A percentile compares a stretch with the other conserved stretches of the same genome.
phyloP scores from a whole-genome alignment of 306 rosid species.

The Corylus avellana region DNA sequence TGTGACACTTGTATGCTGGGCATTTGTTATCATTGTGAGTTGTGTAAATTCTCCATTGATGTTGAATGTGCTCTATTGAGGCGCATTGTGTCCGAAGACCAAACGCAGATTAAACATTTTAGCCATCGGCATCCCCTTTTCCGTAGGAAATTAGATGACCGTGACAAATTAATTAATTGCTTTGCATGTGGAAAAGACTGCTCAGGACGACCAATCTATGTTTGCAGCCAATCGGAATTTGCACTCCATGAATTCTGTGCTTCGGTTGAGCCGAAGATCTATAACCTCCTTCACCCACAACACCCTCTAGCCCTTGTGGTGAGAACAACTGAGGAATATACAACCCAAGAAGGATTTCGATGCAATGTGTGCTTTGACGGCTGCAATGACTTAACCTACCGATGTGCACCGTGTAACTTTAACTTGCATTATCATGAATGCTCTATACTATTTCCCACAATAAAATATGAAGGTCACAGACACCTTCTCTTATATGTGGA shows the following conservation, averaged over 20 bases:
- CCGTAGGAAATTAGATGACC: not conserved
- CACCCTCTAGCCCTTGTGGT: not conserved
- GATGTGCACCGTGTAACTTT: not conserved
- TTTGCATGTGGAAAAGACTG: not conserved
- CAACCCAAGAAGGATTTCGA: not conserved
- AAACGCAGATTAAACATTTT: not conserved
- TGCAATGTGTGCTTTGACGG: not conserved
- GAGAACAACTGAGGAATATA: not conserved
- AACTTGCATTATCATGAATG: not conserved
- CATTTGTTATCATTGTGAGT: not conserved
- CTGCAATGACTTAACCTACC: not conserved
- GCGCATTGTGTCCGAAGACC: not conserved
- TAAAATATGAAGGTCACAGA: not conserved
- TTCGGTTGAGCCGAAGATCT: not conserved
- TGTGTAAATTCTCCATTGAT: not conserved
- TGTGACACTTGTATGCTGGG: not conserved
- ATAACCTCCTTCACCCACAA: not conserved
- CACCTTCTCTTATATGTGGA: not conserved
- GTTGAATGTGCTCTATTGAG: not conserved
- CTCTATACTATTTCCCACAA: not conserved
- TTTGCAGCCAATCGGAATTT: not conserved
- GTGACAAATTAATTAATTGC: not conserved
- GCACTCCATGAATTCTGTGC: constrained; percentile 4
- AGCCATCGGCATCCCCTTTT: not conserved
- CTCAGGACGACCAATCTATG: not conserved